Evolutionary conservation across 305 asterid species (phyloP).

Genomic region (Fraxinus velutina): DNA sequence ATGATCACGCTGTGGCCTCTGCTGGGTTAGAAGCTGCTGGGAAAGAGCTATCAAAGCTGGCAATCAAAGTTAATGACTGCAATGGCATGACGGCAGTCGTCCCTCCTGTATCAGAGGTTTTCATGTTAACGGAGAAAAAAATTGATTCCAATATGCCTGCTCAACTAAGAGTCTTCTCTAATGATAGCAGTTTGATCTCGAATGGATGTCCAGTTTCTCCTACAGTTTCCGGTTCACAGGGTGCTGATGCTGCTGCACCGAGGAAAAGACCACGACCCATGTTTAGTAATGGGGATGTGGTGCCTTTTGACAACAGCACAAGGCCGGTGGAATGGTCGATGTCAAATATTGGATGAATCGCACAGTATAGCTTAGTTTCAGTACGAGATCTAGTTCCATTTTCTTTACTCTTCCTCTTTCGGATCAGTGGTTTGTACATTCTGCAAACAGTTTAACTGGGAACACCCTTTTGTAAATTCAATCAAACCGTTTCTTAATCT

Average conservation of each 20-base stretch:
- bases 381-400: background rate
- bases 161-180: conserved; percentile 51
- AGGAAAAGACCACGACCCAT: conserved; percentile 63
- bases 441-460: conserved; percentile 7
- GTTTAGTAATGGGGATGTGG: conserved; percentile 33
- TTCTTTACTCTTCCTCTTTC: background rate
- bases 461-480: background rate
- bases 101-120: conserved; percentile 34
- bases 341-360: conserved; percentile 52
- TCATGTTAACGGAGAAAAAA: conserved; percentile 25
- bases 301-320: conserved; percentile 40
- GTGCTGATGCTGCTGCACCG: conserved; percentile 24
- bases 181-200: background rate
- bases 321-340: conserved; percentile 71
- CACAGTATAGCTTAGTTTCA: conserved; percentile 5
- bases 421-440: conserved; percentile 32
- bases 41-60: conserved; percentile 61
- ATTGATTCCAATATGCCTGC: conserved; percentile 36
- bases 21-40: conserved; percentile 58
- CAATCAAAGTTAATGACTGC: conserved; percentile 60
- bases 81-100: conserved; percentile 26
- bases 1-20: conserved; percentile 40
- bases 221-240: conserved; percentile 35
- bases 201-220: conserved; percentile 38
- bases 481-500: background rate